phyloP scores from a whole-genome alignment of 352 stramenopile species.

The Globisporangium spinosum region DNA sequence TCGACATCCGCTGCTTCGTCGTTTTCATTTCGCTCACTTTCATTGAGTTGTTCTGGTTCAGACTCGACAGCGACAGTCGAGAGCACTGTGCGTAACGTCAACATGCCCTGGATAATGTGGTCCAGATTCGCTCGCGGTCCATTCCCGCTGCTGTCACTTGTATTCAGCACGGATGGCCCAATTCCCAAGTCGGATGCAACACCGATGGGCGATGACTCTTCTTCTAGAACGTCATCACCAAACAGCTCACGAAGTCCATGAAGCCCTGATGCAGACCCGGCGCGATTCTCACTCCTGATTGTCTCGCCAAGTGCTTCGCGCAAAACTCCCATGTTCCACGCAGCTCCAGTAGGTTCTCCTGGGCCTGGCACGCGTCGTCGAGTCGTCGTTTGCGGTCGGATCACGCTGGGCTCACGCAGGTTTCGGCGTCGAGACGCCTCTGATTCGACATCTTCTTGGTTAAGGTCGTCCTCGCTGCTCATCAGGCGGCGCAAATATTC shows the following conservation, averaged over 20 bases:
- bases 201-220: conserved; percentile 21
- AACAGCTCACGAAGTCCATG: conserved; percentile 39
- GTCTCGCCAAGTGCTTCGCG: conserved; percentile 36
- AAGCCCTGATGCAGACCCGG: conserved; percentile 15
- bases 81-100: conserved; percentile 53
- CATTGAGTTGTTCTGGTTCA: neutral
- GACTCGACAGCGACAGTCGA: conserved; percentile 28
- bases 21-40: neutral
- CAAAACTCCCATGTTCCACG: conserved; percentile 62
- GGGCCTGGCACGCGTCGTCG: conserved; percentile 17
- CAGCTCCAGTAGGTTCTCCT: conserved; percentile 30
- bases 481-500: conserved; percentile 17
- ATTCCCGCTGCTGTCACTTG: neutral
- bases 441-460: neutral
- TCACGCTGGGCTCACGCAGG: conserved; percentile 17
- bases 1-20: neutral
- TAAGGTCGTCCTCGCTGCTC: conserved; percentile 2
- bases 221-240: conserved; percentile 28
- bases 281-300: neutral
- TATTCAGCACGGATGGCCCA: neutral
- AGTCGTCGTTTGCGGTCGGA: conserved; percentile 10
- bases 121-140: conserved; percentile 34
- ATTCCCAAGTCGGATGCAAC: conserved; percentile 32
- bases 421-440: conserved; percentile 10
- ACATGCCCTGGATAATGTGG: conserved; percentile 48